A percentile compares a stretch with the other conserved stretches of the same genome.
These are phyloP conservation scores for Huntiella savannae DNA, from an alignment of 2,329 filamentous ascomycete species.

Conservation along the genomic window DNA sequence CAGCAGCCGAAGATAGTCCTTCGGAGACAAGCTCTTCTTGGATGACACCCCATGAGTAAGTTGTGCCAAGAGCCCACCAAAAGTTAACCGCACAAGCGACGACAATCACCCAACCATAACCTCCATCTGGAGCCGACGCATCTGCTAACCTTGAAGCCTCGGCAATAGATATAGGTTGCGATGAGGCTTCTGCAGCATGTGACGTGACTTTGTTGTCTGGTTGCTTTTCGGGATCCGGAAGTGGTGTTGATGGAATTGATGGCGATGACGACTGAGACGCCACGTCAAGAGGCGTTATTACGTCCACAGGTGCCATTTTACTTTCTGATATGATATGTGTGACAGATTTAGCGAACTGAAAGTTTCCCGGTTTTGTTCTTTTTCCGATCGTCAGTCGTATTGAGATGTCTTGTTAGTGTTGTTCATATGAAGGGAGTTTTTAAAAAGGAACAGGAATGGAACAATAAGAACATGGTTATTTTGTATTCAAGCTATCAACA, in stretches of 20 bases:
- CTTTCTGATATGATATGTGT: too few species aligned
- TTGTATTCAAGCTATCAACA: too few species aligned
- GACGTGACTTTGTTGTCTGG: neutral
- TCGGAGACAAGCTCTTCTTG: conserved; percentile 35
- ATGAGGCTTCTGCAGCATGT: neutral
- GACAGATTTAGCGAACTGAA: too few species aligned
- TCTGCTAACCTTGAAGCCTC: conserved; percentile 27
- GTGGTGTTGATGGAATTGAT: neutral
- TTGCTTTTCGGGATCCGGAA: conserved; percentile 2
- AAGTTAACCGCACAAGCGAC: conserved; percentile 28
- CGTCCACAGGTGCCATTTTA: too few species aligned
- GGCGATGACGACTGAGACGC: neutral
- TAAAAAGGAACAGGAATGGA: too few species aligned
- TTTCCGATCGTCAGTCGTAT: too few species aligned
- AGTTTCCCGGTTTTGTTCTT: too few species aligned
- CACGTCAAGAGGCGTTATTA: too few species aligned
- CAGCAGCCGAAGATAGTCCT: conserved; percentile 28
- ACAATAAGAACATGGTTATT: too few species aligned
- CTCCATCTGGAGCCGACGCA: conserved; percentile 30
- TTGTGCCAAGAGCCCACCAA: conserved; percentile 37
- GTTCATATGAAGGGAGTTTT: too few species aligned
- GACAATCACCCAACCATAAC: conserved; percentile 38
- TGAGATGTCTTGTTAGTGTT: too few species aligned
- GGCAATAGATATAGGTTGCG: conserved; percentile 14
- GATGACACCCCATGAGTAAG: conserved; percentile 41